phyloP scores from a whole-genome alignment of 164 flowering plant species.

The Houttuynia cordata region DNA sequence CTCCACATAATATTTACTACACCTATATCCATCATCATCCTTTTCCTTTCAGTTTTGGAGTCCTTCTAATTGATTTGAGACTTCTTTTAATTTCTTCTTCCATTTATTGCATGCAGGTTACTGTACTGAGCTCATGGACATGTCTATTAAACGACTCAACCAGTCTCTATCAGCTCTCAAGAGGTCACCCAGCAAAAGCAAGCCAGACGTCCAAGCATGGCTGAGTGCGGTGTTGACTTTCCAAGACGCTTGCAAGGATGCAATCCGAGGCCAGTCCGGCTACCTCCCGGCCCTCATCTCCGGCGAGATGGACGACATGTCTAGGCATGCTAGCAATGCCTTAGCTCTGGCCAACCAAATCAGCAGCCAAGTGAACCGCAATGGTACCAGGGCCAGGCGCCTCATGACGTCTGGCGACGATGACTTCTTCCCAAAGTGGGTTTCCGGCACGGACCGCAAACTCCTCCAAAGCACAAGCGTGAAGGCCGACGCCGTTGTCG shows the following conservation, averaged over 20 bases:
- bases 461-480: constrained; percentile 19
- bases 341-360: constrained; percentile 40
- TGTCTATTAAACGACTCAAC: constrained; percentile 28
- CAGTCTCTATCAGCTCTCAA: constrained; percentile 31
- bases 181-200: constrained; percentile 16
- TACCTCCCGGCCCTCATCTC: constrained; percentile 8
- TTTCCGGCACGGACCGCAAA: constrained; percentile 23
- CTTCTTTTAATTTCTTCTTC: no score
- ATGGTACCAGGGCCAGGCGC: neutral
- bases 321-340: constrained; percentile 29
- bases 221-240: constrained; percentile 41
- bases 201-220: constrained; percentile 45
- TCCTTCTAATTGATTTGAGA: no score
- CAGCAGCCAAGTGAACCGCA: neutral
- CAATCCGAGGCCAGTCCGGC: constrained; percentile 5
- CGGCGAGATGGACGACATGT: constrained; percentile 26
- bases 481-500: constrained; percentile 32
- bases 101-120: constrained; percentile 13
- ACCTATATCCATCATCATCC: no score
- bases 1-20: no score
- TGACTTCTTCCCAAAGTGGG: constrained; percentile 20
- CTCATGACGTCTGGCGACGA: neutral
- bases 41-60: no score
- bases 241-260: constrained; percentile 37
- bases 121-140: constrained; percentile 28